Conservation (phyloP, 306 rosid species). For the Carpinus fangiana region DNA sequence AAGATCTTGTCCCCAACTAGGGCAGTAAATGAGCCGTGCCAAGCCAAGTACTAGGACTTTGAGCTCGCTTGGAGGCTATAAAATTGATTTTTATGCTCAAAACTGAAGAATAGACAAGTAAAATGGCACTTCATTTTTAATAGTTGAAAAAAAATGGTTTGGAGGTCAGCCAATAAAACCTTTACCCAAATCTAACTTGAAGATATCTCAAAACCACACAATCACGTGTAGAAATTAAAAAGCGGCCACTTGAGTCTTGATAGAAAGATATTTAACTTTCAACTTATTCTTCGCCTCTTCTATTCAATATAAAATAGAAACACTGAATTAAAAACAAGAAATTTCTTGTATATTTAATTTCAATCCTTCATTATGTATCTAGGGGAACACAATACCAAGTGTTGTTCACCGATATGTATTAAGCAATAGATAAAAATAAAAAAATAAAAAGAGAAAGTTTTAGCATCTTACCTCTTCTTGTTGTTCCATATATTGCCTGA, state of each 20-base stretch:
- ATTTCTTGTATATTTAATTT: neutral
- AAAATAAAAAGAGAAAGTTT: neutral
- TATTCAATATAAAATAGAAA: neutral
- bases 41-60: neutral
- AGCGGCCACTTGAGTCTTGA: neutral
- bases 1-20: neutral
- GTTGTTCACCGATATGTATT: neutral
- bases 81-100: neutral
- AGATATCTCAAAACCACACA: neutral
- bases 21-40: neutral
- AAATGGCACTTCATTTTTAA: neutral
- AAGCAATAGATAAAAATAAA: neutral
- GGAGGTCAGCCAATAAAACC: neutral
- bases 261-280: neutral
- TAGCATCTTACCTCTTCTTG: constrained; percentile 60
- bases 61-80: neutral
- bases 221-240: neutral
- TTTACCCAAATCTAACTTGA: neutral
- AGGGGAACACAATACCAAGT: neutral
- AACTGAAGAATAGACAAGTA: neutral
- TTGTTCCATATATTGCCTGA: constrained; percentile 75
- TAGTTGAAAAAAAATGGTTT: neutral
- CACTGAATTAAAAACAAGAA: neutral
- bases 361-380: neutral
- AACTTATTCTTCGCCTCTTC: neutral